Conservation (phyloP, 2,329 filamentous ascomycete genomes). For the Fusarium beomiforme region DNA sequence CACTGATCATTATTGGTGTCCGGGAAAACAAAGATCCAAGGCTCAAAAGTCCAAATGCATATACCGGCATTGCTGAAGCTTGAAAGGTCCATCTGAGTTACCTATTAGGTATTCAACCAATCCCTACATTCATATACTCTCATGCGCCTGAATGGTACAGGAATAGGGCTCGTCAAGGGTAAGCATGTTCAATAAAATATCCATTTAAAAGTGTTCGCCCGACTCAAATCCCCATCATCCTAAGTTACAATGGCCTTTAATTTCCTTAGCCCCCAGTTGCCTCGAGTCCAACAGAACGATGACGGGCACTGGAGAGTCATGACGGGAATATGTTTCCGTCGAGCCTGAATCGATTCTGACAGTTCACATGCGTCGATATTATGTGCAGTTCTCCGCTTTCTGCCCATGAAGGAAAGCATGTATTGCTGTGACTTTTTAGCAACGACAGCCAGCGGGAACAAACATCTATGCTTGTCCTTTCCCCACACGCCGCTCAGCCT, state of each 20-base stretch:
- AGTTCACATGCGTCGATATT: conserved; percentile 5
- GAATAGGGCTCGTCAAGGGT: background rate
- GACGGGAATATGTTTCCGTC: conserved; percentile 22
- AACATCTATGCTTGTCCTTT: conserved; percentile 11
- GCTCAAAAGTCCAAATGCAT: background rate
- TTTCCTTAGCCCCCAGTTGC: background rate
- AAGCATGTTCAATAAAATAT: background rate
- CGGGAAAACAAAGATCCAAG: conserved; percentile 35
- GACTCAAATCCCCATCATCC: background rate
- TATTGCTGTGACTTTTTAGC: conserved; percentile 1
- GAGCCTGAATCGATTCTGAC: background rate
- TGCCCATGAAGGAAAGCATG: conserved; percentile 20
- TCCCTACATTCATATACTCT: background rate
- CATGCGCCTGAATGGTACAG: background rate
- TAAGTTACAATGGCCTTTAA: too few species aligned
- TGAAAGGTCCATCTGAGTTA: background rate
- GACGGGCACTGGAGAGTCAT: conserved; percentile 1
- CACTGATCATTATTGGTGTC: conserved; percentile 1
- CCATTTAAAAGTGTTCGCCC: background rate
- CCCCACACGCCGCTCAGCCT: conserved; percentile 22
- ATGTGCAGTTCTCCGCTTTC: conserved; percentile 22
- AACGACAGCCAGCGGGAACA: conserved; percentile 13
- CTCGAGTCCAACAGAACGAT: background rate
- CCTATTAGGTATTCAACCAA: background rate
- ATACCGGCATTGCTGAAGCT: background rate